Evolutionary conservation across 805 yeast species (phyloP), one percentile per base, ranked within the genome.

Genomic region (Cyberlindnera amylophila): DNA sequence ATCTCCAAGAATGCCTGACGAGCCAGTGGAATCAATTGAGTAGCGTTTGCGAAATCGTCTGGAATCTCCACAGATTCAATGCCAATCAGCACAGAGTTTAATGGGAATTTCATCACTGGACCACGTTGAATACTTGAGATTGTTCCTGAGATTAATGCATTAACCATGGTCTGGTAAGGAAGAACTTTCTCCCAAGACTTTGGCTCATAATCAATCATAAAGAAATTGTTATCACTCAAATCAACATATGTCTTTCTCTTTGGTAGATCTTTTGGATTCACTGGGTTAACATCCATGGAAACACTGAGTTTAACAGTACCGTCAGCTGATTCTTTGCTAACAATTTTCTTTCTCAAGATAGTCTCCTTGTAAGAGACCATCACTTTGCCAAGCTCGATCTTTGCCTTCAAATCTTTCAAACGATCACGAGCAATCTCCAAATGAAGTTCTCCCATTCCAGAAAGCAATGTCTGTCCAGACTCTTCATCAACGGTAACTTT

Each of bases 361-460:
- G 87, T 76, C 62, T 93, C 99, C 57, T 86, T 88, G 62, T 86
- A 91, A 0, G 97, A 85, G 5, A 93, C 96, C 67, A 81, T 86
- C 16, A 93, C 86, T 39, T 82, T 81, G 35, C 96, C 89, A 31
- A 88, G 72, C 26, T 81, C 81, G 1, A 86, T 84, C 42, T 82
- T 79, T 3, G 95, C 96, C 59, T 83, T 82, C 73, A 89, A 71
- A 44, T 88, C 96, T 33, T 75, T 76, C n/a, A 86, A 65, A 42
- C 97, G 71, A 54, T 87, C 93, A 36, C 72, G 73, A 2, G 93
- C 85, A 51, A 93, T 89, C 52, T 93, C 98, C 38, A 93, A 70
- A 65, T 93, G 99, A 36, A 93, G 70, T 58, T 93, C 98, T 32
- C 99, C 99, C 98, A 91, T 91, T 26, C 99, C 99, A 15, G 96